Percentiles rank a stretch among this genome's conserved stretches.
Evolutionary conservation across 768 basidiomycete genomes (phyloP).

Genomic region (Lentinula edodes): DNA sequence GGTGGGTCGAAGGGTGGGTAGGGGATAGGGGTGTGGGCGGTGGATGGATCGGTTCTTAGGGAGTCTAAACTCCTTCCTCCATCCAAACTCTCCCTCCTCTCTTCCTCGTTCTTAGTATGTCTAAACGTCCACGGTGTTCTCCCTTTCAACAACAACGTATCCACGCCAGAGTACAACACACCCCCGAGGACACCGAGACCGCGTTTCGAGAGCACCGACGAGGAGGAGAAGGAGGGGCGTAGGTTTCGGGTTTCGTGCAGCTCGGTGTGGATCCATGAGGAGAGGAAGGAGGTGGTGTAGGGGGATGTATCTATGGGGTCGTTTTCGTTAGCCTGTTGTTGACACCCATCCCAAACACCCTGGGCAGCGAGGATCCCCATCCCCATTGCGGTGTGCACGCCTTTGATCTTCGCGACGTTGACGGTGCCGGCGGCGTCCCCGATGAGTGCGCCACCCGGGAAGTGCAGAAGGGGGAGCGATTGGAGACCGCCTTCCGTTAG

Average conservation of each 20-base stretch:
- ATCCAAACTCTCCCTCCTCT: constrained; percentile 11
- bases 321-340: no score
- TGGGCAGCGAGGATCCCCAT: constrained; percentile 97
- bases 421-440: constrained; percentile 43
- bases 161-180: constrained; percentile 83
- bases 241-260: constrained; percentile 88
- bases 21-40: constrained; percentile 69
- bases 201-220: constrained; percentile 12
- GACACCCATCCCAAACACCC: constrained; percentile 62
- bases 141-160: constrained; percentile 79
- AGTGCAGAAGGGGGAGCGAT: no score
- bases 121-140: constrained; percentile 90
- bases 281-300: constrained; percentile 39
- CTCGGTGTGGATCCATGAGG: constrained; percentile 84
- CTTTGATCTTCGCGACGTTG: constrained; percentile 97
- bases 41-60: constrained; percentile 71
- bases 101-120: constrained; percentile 39
- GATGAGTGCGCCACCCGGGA: no score
- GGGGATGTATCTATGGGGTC: neutral
- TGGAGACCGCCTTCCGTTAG: no score
- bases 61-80: constrained; percentile 45
- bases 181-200: constrained; percentile 80
- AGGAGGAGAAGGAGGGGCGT: constrained; percentile 80
- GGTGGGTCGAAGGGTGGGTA: constrained; percentile 88
- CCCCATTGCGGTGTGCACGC: constrained; percentile 99